Base-by-base conservation (phyloP, 2,329 filamentous ascomycete species). In the Amesomyces nigricolor region DNA sequence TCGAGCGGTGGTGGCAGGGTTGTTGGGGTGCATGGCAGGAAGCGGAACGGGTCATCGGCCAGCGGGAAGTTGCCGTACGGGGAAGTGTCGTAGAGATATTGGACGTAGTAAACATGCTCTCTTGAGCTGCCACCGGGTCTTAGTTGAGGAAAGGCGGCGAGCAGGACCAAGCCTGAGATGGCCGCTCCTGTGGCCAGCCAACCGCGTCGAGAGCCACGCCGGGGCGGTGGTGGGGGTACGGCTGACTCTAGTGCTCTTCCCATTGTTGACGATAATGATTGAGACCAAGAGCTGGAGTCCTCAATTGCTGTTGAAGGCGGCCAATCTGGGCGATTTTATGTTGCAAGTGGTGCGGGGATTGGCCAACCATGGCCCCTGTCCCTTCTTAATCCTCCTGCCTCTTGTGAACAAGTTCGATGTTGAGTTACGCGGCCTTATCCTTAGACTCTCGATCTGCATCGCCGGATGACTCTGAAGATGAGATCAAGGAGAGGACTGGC, bases 11-110 rank as follows among this genome's bases (percentile, higher is more conserved):
- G 76, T 8, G 70, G 72, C 4, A 71, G n/a, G 0, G 72, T 74
- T 7, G 51, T 47, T 39, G 68, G 65, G 4, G 75, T 78, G 65
- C 77, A 78, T 2, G 77, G 76, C 1, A 78, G 64, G 61, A 78
- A 74, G 6, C 58, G 73, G 54, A 79, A 78, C 1, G 73, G 70
- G 50, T 79, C 76, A n/a, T 68, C 61, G 3, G 68, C 61, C 14
- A 61, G 54, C 0, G 76, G 76, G 51, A 77, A 78, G 13, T 39
- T 62, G 11, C 73, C 72, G 40, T 71, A 73, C 1, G 65, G 65
- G 10, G 51, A 53, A 5, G 4, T 42, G 2, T 47, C 30, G 40
- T 9, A 26, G 9, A 38, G n/a, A 5, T 51, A 29, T 2, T 16
- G 45, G 8, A 10, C 5, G 11, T 47, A 8, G 8, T 40, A 13